Evolutionary conservation across 768 basidiomycete genomes (phyloP), one percentile per base, ranked within the genome.

Genomic region (Mycena belliarum): DNA sequence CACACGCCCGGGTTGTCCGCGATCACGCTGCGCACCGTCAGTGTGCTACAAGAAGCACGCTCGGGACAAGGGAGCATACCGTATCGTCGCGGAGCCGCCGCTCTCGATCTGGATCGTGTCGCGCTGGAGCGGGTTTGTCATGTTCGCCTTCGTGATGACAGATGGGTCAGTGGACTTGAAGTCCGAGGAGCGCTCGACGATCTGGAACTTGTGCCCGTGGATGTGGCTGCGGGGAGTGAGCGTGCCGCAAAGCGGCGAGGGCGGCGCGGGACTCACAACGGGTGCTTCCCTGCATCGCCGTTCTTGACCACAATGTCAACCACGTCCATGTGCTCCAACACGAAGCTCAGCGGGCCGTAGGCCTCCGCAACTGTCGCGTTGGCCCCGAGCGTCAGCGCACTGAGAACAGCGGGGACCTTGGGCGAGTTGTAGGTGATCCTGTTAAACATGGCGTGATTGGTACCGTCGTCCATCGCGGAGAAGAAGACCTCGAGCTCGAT

Each of bases 1-100:
- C 93, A 95, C 9, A 82, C 86, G 12, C 96, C 96, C 1, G 96
- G 96, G 73, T 98, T 98, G 70, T 98, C 91, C 1, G 93, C 92
- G 45, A 87, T 75, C 65, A 95, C 72, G 10, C 57, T 59, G 45
- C 42, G 25, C 9, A 29, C 41, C 26, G 29, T 51, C 15, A 46
- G 26, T 12, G 12, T 14, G 18, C 10, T 18, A 32, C 12, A 12
- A 43, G 16, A 11, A 37, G 20, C 21, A 20, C 37, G 18, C 37
- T 6, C 37, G 37, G 21, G 24, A 4, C 12, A 33, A 1, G 21
- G 4, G 29, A 11, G 25, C 57, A 23, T 16, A 59, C 21, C 93
- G 85, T 43, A 99, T 73, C 0, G 89, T 90, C 12, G 82, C 89
- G 4, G 86, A 86, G 20, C 81, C 72, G 57, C 79, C 79, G 4